These are phyloP conservation scores for Akanthomyces dipterigenus DNA, from an alignment of 2,329 filamentous ascomycete genomes.

Conservation along the genomic window DNA sequence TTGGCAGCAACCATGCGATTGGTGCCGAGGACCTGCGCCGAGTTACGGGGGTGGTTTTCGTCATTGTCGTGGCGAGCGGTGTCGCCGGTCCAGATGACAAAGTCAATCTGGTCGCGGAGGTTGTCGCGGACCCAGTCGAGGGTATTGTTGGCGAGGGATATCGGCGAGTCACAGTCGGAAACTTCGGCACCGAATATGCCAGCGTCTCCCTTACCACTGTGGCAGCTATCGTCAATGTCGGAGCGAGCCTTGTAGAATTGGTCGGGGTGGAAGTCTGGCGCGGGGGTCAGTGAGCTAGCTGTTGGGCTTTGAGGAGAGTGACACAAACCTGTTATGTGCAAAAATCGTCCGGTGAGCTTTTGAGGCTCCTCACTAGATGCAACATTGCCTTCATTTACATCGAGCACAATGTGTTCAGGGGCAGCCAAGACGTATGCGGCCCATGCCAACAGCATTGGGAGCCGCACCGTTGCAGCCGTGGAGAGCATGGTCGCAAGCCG, in stretches of 20 bases:
- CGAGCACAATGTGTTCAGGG: background rate
- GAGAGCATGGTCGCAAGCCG: slow-evolving; percentile 1
- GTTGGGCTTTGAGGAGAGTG: background rate
- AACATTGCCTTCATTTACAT: background rate
- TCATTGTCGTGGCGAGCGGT: slow-evolving; percentile 87
- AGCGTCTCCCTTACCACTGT: slow-evolving; percentile 68
- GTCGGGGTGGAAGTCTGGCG: slow-evolving; percentile 83
- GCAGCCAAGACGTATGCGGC: background rate
- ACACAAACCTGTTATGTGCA: slow-evolving; percentile 76
- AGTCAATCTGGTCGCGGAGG: slow-evolving; percentile 73
- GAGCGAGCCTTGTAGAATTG: slow-evolving; percentile 75
- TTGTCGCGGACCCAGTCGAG: slow-evolving; percentile 82
- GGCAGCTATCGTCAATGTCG: slow-evolving; percentile 69
- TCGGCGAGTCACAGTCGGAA: slow-evolving; percentile 81
- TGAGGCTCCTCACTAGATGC: slow-evolving; percentile 13
- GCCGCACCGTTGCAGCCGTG: background rate
- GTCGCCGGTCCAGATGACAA: slow-evolving; percentile 90
- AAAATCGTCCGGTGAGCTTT: slow-evolving; percentile 65
- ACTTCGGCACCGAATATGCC: slow-evolving; percentile 80
- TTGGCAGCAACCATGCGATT: slow-evolving; percentile 72
- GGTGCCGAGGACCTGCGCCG: slow-evolving; percentile 66
- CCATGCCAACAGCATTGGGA: slow-evolving; percentile 7
- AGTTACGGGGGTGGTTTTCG: slow-evolving; percentile 67
- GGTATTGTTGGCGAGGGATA: slow-evolving; percentile 76
- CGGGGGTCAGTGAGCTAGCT: background rate